These are phyloP conservation scores for Pleodorina starrii DNA, from an alignment of 139 green algal species.

Conservation along the genomic window DNA sequence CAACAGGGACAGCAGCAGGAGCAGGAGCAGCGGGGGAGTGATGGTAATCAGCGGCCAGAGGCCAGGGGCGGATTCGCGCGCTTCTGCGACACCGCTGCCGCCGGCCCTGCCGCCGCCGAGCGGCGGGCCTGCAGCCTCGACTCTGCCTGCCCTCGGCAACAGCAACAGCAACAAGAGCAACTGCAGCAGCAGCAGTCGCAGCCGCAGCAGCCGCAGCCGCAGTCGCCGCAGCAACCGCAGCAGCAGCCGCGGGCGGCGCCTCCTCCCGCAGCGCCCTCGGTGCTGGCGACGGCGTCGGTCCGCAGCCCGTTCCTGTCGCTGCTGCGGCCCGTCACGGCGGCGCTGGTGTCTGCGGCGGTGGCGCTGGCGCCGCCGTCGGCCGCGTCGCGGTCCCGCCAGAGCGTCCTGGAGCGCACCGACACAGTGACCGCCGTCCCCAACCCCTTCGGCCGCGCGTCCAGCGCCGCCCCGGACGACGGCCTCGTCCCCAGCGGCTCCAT, in stretches of 20 bases:
- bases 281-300: background rate
- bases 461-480: background rate
- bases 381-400: background rate
- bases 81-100: too few relatives aligned
- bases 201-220: background rate
- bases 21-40: too few relatives aligned
- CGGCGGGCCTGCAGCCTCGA: too few relatives aligned
- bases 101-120: too few relatives aligned
- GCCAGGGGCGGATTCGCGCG: too few relatives aligned
- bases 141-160: too few relatives aligned
- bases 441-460: background rate
- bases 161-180: too few relatives aligned
- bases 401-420: conserved; percentile 18
- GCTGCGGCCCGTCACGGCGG: conserved; percentile 30
- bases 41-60: too few relatives aligned
- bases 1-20: too few relatives aligned
- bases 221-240: background rate
- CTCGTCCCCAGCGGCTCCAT: too few relatives aligned
- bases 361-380: background rate
- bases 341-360: conserved; percentile 13
- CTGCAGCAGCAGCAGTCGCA: background rate
- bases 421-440: background rate
- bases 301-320: conserved; percentile 11
- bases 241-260: background rate
- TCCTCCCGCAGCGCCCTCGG: background rate